Evolutionary conservation across 2,329 filamentous ascomycete genomes (phyloP).

Genomic region (Aureobasidium sp.): DNA sequence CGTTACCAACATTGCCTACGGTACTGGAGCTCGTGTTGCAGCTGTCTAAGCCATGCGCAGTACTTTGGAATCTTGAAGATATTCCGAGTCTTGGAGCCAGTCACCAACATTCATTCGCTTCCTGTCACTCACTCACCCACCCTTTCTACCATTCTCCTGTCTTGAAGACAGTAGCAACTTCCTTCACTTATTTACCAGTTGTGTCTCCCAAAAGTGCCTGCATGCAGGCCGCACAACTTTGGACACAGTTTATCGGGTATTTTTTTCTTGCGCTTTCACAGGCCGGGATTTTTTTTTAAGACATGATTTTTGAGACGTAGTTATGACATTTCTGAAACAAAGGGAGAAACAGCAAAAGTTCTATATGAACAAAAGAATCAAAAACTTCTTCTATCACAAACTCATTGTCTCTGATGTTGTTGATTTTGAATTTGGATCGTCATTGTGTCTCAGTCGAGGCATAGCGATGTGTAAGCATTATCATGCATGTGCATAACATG

Average conservation of each 20-base stretch:
- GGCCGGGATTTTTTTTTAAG: background rate
- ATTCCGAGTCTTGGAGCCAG: background rate
- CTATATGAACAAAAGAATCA: background rate
- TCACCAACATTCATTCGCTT: background rate
- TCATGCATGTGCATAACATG: background rate
- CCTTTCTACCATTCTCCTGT: background rate
- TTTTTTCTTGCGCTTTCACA: background rate
- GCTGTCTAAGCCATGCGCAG: background rate
- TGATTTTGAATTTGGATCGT: background rate
- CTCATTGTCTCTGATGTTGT: background rate
- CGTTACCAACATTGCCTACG: conserved; percentile 24
- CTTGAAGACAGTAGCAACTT: conserved; percentile 5
- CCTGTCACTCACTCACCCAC: background rate
- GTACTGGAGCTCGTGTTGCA: conserved; percentile 18
- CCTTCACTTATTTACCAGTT: background rate
- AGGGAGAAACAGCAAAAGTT: background rate
- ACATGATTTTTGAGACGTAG: conserved; percentile 6
- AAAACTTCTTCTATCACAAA: background rate
- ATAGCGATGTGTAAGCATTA: background rate
- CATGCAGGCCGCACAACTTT: conserved; percentile 3
- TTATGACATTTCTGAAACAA: background rate
- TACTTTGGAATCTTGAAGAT: background rate
- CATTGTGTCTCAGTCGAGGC: background rate
- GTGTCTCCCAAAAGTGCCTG: background rate
- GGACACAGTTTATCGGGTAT: background rate